Base-by-base conservation (phyloP, 495 filamentous ascomycete species). In the Aspergillus wentii region DNA sequence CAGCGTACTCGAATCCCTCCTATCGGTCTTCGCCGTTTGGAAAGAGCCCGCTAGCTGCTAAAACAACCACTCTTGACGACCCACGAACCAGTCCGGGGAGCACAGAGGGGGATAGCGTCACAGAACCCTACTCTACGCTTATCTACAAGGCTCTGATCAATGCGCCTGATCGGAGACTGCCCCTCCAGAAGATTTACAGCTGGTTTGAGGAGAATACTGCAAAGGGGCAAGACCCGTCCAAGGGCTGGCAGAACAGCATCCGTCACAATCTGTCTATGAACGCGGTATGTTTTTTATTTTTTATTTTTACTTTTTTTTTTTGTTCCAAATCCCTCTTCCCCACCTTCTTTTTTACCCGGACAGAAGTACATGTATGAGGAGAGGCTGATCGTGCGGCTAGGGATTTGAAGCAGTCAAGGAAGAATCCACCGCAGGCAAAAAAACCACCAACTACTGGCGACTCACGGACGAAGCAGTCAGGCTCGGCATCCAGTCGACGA, bases 181-280 rank as follows among this genome's bases (percentile, higher is more conserved):
- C 85, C 2, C 72, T 98, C 4, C 80, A 87, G 48, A 82, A 91
- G 17, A 86, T 98, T 40, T 98, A 98, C 57, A 65, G 78, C 17
- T 98, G 92, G 86, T 94, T 97, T 52, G 72, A 76, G 17, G 69
- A 82, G 14, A 83, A 95, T 47, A 95, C 88, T 1, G 73, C 76
- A 35, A 94, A 90, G 51, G 79, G 75, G 2, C 82, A 68, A 30
- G 72, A 72, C 25, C 65, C 72, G 11, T 71, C 64, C 18, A 86
- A 82, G 51, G 94, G 90, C 3, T 97, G 94, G 92, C 85, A 92
- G 61, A 97, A 96, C 62, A 95, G 89, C 59, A 92, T 98, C 38
- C 80, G 92, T 5, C 92, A 98, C 52, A 98, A 98, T 51, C 66
- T 98, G 0, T 95, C 88, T 9, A 98, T 98, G 92, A 98, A 98